Base-by-base conservation (phyloP, 2,329 filamentous ascomycete genomes). In the Graphiopsis chlorocephala region DNA sequence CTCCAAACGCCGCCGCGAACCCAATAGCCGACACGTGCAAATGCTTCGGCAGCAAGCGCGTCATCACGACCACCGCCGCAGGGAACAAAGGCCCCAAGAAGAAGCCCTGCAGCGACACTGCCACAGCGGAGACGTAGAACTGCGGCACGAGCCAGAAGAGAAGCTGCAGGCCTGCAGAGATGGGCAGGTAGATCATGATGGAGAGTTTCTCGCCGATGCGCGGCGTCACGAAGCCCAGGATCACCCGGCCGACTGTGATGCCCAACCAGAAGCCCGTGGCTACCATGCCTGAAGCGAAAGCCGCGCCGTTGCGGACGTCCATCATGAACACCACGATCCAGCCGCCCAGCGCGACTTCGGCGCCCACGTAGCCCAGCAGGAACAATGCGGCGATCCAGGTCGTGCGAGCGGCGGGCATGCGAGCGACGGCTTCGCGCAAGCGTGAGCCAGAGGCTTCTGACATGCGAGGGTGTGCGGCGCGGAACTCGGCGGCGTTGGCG, bases 301-400 rank as follows among this genome's bases (percentile, higher is more conserved):
- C 80, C 26, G 81, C 83, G 3, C 88, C 91, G 42, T 88, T 76
- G 15, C 93, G 85, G 26, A 93, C 88, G 23, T 85, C 81, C n/a
- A 93, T 86, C 91, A 96, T 96, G 74, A 96, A 96, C 0, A 88
- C 89, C 57, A 92, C 88, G 67, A 96, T 89, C 91, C 91, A 95
- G 17, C 91, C 91, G 23, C 89, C 89, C 2, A 93, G 80, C 0
- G 86, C 87, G 66, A 92, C 89, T 77, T 96, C 92, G 6, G 86
- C 84, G 4, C 92, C 92, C 0, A 94, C 88, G 72, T 96, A 96
- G 10, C 87, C 86, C 4, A 96, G 83, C 15, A 96, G 79, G 74
- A 96, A 96, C 1, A 90, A 66, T 2, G 91, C 84, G 50, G 87
- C 82, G n/a, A 92, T 80, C 90, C 90, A 93, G 3, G 89, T 89